A percentile compares a stretch with the other conserved stretches of the same genome.
Conservation (phyloP, 2,329 filamentous ascomycete species). For the Aspergillus viridinutans region DNA sequence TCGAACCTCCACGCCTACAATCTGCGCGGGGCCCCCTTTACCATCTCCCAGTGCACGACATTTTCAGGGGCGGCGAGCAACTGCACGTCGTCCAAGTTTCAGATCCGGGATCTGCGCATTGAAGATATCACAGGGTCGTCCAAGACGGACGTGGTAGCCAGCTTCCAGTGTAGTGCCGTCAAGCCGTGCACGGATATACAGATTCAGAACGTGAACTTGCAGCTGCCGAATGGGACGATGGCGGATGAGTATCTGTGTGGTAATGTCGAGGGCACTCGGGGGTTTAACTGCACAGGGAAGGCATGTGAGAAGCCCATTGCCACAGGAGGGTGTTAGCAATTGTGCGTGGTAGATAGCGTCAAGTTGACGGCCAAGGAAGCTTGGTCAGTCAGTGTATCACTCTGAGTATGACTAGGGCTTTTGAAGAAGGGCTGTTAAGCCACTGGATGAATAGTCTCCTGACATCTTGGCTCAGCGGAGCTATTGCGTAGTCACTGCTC, state of each 20-base stretch:
- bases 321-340: slow-evolving; percentile 24
- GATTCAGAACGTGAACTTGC: slow-evolving; percentile 16
- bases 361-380: not conserved
- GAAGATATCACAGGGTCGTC: slow-evolving; percentile 16
- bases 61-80: slow-evolving; percentile 33
- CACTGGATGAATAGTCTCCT: too few species aligned
- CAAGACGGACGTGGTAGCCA: slow-evolving; percentile 16
- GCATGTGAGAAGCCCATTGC: slow-evolving; percentile 24
- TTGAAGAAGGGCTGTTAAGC: too few species aligned
- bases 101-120: slow-evolving; percentile 32
- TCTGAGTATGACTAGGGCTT: too few species aligned
- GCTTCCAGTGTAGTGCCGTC: slow-evolving; percentile 30
- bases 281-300: slow-evolving; percentile 24
- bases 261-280: slow-evolving; percentile 17
- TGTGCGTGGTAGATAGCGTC: too few species aligned
- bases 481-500: too few species aligned
- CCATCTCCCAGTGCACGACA: slow-evolving; percentile 40
- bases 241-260: slow-evolving; percentile 23
- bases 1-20: slow-evolving; percentile 30
- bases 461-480: not conserved
- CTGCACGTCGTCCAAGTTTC: slow-evolving; percentile 39
- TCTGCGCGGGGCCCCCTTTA: slow-evolving; percentile 28
- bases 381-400: not conserved
- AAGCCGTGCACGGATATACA: slow-evolving; percentile 23
- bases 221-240: slow-evolving; percentile 14